Conservation (phyloP, 78 protist species). For the Reticulomyxa filosa region DNA sequence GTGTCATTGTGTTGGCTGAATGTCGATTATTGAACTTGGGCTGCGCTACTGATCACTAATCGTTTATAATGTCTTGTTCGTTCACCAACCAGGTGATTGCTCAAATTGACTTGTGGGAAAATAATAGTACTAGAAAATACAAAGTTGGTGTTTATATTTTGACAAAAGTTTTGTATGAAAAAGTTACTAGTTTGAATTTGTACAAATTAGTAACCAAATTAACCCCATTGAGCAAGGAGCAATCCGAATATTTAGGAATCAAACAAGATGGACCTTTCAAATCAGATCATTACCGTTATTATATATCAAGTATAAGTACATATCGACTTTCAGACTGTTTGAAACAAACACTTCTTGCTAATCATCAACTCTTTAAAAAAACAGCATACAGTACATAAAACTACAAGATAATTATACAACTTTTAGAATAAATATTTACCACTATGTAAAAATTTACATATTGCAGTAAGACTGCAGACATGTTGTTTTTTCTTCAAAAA, state of each 20-base stretch:
- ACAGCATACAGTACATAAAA: too few species aligned
- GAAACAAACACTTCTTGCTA: too few species aligned
- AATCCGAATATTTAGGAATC: conserved; percentile 63
- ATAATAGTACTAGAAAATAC: conserved; percentile 33
- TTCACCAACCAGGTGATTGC: conserved; percentile 96
- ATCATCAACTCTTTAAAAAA: too few species aligned
- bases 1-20: conserved; percentile 88
- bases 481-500: too few species aligned
- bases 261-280: conserved; percentile 45
- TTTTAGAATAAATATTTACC: too few species aligned
- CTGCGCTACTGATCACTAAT: conserved; percentile 98
- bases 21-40: conserved; percentile 96
- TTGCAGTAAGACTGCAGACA: too few species aligned
- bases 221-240: conserved; percentile 54
- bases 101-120: conserved; percentile 80
- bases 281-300: conserved; percentile 45
- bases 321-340: too few species aligned
- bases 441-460: too few species aligned
- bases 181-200: conserved; percentile 87
- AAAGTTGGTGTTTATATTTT: conserved; percentile 63
- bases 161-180: conserved; percentile 92
- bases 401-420: too few species aligned
- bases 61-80: conserved; percentile 94
- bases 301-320: too few species aligned
- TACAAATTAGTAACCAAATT: conserved; percentile 70